phyloP scores from a whole-genome alignment of 228 moss, liverwort and hornwort genomes.

The Sphagnum fallax region DNA sequence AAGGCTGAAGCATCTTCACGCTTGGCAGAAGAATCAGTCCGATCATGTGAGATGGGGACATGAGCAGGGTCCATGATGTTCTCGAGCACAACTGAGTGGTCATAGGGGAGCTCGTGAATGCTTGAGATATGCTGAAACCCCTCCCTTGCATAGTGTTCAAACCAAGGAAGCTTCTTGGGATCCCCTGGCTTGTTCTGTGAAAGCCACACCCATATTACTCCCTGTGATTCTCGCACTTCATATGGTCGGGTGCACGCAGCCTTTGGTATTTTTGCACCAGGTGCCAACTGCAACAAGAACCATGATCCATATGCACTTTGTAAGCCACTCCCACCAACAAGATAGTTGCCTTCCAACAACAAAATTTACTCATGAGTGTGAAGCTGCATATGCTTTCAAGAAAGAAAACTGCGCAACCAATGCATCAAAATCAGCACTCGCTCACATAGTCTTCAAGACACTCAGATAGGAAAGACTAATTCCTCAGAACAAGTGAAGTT shows the following conservation, averaged over 20 bases:
- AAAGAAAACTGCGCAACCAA: too few species aligned
- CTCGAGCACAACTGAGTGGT: constrained; percentile 75
- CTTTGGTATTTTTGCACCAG: constrained; percentile 78
- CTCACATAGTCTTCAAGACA: too few species aligned
- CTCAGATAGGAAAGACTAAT: too few species aligned
- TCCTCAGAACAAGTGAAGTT: too few species aligned
- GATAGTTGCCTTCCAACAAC: too few species aligned
- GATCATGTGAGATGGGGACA: constrained; percentile 82
- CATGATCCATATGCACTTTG: background rate
- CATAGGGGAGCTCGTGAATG: constrained; percentile 85
- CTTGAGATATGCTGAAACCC: constrained; percentile 25
- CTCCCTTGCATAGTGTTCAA: constrained; percentile 50
- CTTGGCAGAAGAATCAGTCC: constrained; percentile 55
- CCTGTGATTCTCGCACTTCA: constrained; percentile 66
- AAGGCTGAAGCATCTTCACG: constrained; percentile 75
- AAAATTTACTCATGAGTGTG: too few species aligned
- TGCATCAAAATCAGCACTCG: too few species aligned
- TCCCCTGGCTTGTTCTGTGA: constrained; percentile 47
- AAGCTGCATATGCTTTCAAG: too few species aligned
- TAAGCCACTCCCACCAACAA: too few species aligned
- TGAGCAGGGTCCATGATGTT: constrained; percentile 92
- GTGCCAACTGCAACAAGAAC: constrained; percentile 42
- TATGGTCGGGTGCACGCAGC: constrained; percentile 75
- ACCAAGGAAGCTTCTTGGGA: constrained; percentile 61
- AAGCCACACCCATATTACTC: constrained; percentile 89